These are phyloP conservation scores for Apiospora arundinis DNA, from an alignment of 2,329 filamentous ascomycete genomes.

Conservation along the genomic window DNA sequence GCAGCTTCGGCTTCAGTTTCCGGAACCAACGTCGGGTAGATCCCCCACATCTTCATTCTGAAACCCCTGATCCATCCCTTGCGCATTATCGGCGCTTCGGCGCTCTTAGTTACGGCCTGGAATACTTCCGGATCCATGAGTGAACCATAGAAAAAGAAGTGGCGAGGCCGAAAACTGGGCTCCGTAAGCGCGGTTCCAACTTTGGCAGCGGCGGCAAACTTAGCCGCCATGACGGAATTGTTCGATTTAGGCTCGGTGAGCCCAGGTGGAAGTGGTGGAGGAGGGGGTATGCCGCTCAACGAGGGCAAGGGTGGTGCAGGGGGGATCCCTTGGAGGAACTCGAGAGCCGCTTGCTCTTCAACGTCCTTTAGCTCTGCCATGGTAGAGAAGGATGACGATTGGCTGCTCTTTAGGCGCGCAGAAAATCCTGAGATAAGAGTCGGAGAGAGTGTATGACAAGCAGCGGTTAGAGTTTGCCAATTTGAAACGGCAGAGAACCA, in stretches of 20 bases:
- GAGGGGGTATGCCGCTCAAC: neutral
- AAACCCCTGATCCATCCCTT: neutral
- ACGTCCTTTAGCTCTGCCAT: neutral
- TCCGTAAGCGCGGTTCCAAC: neutral
- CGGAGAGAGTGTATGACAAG: too few species aligned
- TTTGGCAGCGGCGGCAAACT: neutral
- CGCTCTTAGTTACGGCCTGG: neutral
- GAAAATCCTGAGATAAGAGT: too few species aligned
- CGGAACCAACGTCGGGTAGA: neutral
- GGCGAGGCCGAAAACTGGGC: neutral
- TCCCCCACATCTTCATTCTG: neutral
- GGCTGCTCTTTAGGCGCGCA: too few species aligned
- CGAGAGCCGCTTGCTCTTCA: neutral
- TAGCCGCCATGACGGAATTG: neutral
- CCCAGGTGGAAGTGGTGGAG: neutral
- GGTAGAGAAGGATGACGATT: neutral
- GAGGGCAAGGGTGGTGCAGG: neutral
- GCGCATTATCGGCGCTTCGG: neutral
- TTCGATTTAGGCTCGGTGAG: neutral
- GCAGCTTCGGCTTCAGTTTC: neutral
- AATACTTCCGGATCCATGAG: constrained; percentile 2
- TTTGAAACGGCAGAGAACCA: too few species aligned
- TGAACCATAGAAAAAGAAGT: neutral
- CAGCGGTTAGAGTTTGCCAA: too few species aligned
- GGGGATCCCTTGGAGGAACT: neutral